These are phyloP conservation scores for Acidiella bohemica DNA, from an alignment of 495 filamentous ascomycete genomes.

Conservation along the genomic window DNA sequence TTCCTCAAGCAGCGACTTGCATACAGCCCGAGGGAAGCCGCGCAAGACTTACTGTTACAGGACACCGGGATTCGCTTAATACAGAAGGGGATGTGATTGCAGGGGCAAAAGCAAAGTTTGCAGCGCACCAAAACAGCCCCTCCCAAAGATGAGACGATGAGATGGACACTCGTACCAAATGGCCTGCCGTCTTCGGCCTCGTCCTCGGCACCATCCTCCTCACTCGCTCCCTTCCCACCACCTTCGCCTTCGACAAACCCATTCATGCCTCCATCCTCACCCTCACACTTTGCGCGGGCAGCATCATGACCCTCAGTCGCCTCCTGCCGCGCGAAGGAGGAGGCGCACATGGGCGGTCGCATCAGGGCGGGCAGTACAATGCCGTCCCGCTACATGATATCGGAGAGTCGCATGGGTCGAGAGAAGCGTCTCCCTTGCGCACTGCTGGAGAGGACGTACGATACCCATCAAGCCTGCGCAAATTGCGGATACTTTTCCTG, in stretches of 20 bases:
- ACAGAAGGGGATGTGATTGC: too few relatives aligned
- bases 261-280: slow-evolving; percentile 23
- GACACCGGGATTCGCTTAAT: too few relatives aligned
- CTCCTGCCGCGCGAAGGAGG: neutral
- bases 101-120: too few relatives aligned
- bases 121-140: too few relatives aligned
- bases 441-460: slow-evolving; percentile 10
- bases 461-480: slow-evolving; percentile 12
- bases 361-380: slow-evolving; percentile 9
- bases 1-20: too few relatives aligned
- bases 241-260: slow-evolving; percentile 26
- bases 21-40: too few relatives aligned
- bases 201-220: slow-evolving; percentile 19
- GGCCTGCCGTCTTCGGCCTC: slow-evolving; percentile 23
- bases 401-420: slow-evolving; percentile 5
- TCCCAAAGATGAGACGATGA: neutral
- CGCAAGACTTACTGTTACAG: too few relatives aligned
- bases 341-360: neutral
- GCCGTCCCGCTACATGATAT: slow-evolving; percentile 14
- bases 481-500: slow-evolving; percentile 15
- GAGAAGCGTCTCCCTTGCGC: slow-evolving; percentile 8
- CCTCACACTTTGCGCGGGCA: slow-evolving; percentile 16
- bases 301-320: slow-evolving; percentile 16
- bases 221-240: slow-evolving; percentile 11
- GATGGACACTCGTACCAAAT: slow-evolving; percentile 17